Evolutionary conservation across 2,329 filamentous ascomycete species (phyloP), one percentile per base, ranked within the genome.

Genomic region (Cephalotrichum gorgonifer): DNA sequence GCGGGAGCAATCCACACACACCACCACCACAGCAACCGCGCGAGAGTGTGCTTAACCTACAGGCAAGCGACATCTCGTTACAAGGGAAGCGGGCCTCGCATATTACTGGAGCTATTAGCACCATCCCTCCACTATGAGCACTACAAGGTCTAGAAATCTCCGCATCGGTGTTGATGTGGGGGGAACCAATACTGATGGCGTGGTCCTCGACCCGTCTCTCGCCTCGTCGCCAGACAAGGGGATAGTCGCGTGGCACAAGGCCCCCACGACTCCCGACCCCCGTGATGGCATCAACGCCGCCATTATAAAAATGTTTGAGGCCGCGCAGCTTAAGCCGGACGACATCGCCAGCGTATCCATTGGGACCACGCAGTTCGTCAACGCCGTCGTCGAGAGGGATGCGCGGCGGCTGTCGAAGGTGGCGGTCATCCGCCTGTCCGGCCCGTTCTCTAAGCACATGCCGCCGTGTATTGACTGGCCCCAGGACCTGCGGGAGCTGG

Each of bases 301-400:
- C 35, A 69, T 76, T 48, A 61, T 58, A 5, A 57, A 60, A 23
- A 71, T 75, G 64, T 65, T 76, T 51, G 48, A 60, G 15, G 55
- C 61, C 1, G 57, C 64, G 11, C 48, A 52, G 6, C 58, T 69
- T 26, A 52, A 14, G 12, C 63, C 67, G 1, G 55, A 58, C 0
- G 57, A 67, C 6, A 63, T 78, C 17, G 67, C 70, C 14, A 71
- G 69, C 51, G 68, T 77, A 14, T 74, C 72, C 2, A 75, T 78
- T 52, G 74, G 74, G 47, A 76, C 72, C 1, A 79, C 76, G 1
- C 75, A 80, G 51, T 80, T 80, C 54, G 68, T 80, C 55, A 81
- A 80, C 52, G 76, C 76, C 8, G 72, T 80, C 3, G 65, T 80
- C 1, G 74, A 79, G 57, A 64, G 71, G 41, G 75, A 80, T 52